Conservation (phyloP, 305 asterid species). For the Fraxinus greggii region DNA sequence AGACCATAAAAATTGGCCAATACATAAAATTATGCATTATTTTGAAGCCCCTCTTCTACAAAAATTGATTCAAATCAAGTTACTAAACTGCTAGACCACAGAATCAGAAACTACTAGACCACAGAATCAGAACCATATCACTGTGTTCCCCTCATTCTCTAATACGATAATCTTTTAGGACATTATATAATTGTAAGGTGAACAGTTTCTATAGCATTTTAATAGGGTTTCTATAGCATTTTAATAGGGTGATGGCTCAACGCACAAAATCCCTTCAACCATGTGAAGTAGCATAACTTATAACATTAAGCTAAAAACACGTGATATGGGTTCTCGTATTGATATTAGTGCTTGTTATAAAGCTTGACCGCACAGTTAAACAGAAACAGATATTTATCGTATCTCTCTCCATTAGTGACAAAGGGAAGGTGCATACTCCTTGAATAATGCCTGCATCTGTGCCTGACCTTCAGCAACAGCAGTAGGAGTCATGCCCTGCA, state of each 20-base stretch:
- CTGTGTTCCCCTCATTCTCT: neutral
- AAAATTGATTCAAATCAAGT: neutral
- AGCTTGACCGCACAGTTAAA: neutral
- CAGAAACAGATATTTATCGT: slow-evolving; percentile 18
- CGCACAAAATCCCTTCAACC: neutral
- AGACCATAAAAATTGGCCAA: neutral
- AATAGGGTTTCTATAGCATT: neutral
- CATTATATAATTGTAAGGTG: neutral
- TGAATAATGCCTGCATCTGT: slow-evolving; percentile 55
- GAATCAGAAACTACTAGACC: neutral
- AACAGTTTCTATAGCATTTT: neutral
- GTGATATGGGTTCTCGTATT: neutral
- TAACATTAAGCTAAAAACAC: neutral
- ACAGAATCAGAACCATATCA: neutral
- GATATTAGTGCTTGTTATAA: neutral
- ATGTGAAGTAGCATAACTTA: neutral
- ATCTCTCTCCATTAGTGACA: slow-evolving; percentile 20
- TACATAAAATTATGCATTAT: neutral
- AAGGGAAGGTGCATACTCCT: slow-evolving; percentile 55
- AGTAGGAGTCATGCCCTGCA: slow-evolving; percentile 68
- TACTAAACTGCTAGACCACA: neutral
- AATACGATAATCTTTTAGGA: neutral
- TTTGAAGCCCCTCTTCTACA: neutral
- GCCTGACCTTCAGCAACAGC: slow-evolving; percentile 86
- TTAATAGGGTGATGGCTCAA: neutral